phyloP scores from a whole-genome alignment of 805 yeast species.

The Pichia heedii region DNA sequence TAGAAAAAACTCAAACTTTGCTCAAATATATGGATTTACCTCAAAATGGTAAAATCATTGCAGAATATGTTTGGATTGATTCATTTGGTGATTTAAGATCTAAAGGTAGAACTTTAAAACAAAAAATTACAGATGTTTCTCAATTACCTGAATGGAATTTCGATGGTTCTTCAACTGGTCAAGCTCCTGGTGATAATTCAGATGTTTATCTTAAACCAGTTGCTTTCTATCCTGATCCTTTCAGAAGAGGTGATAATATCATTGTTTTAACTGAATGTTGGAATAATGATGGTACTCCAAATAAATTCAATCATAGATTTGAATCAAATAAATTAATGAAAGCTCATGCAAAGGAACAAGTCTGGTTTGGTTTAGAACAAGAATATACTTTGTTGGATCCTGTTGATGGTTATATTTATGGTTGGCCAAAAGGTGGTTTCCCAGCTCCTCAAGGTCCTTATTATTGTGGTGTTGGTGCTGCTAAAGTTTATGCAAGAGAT shows the following conservation, averaged over 20 bases:
- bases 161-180: constrained; percentile 97
- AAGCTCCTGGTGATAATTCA: constrained; percentile 97
- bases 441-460: constrained; percentile 99
- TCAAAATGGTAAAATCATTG: constrained; percentile 80
- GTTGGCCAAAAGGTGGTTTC: constrained; percentile 99
- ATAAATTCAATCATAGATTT: constrained; percentile 96
- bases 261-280: constrained; percentile 93
- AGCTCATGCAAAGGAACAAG: constrained; percentile 74
- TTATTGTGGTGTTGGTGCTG: constrained; percentile 99
- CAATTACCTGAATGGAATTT: constrained; percentile 99
- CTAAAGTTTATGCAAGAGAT: constrained; percentile 96
- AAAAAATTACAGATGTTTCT: constrained; percentile 60
- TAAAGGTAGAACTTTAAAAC: constrained; percentile 79
- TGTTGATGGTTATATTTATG: constrained; percentile 73
- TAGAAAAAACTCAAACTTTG: constrained; percentile 70
- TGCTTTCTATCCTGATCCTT: constrained; percentile 91
- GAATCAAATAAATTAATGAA: constrained; percentile 92
- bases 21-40: constrained; percentile 75
- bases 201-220: constrained; percentile 95
- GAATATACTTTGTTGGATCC: constrained; percentile 96
- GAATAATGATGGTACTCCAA: constrained; percentile 98
- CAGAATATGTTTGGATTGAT: constrained; percentile 98
- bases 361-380: constrained; percentile 99
- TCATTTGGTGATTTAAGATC: constrained; percentile 86
- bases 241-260: constrained; percentile 96